Base-by-base conservation (phyloP, 495 filamentous ascomycete genomes). In the Gamarada debralockiae region DNA sequence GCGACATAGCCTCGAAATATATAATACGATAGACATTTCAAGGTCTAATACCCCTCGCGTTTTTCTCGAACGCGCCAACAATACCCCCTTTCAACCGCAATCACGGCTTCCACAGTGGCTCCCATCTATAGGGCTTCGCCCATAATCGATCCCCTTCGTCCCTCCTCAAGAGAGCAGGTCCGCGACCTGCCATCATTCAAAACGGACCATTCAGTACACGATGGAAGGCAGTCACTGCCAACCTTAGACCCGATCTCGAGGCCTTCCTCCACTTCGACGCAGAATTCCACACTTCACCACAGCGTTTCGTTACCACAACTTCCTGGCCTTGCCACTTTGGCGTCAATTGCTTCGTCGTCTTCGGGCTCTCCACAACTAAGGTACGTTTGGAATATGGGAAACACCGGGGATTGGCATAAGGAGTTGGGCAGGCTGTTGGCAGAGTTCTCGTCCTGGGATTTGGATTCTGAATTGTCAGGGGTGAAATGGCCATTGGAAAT, bases 291-390 rank as follows among this genome's bases (percentile, higher is more conserved):
- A 13, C 59, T 63, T 18, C 67, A 65, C 56, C 71, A 70, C 48
- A 67, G 60, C 57, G 65, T 64, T 54, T 64, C 68, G 34, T 47
- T 69, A 7, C 63, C 76, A 23, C 75, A 79, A 18, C 74, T 85
- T n/a, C 79, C 82, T 12, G 74, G 73, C 8, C 69, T 86, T 4
- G 75, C 85, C 15, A 74, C 82, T 23, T 72, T 90, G 57, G 83
- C 85, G 46, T 79, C 79, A 39, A 73, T 82, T 56, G 80, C 77
- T 42, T 78, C 81, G 22, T 71, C 77, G 47, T 75, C 78, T 10
- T 5, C 27, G 29, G 68, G 58, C 55, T 81, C 83, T 59, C 80
- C 81, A 49, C 85, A 84, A 68, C 64, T 80, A 60, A 82, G 86
- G 87, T 91, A 64, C 55, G 61, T 64, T 48, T 34, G 44, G 20